Evolutionary conservation across 257 asterid species (phyloP).

Genomic region (Lavandula angustifolia): DNA sequence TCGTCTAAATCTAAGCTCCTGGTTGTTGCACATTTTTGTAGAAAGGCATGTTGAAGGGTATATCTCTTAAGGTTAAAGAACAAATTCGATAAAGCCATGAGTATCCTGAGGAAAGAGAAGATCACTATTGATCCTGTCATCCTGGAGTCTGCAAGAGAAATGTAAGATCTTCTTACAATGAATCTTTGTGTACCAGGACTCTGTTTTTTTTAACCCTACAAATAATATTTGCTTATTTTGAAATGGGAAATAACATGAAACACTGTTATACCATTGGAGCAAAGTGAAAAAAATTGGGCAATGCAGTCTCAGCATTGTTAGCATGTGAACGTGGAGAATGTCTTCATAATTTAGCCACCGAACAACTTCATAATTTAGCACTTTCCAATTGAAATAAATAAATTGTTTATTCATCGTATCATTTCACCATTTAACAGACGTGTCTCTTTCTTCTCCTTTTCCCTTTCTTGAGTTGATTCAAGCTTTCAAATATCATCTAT

Average conservation of each 20-base stretch:
- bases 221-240: not conserved
- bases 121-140: constrained; percentile 86
- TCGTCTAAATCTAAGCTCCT: constrained; percentile 31
- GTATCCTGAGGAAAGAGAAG: constrained; percentile 77
- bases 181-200: constrained; percentile 10
- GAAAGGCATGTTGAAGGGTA: constrained; percentile 87
- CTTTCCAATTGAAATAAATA: not conserved
- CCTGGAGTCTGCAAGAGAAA: constrained; percentile 78
- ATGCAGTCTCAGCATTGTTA: constrained; percentile 17
- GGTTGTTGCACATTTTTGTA: constrained; percentile 43
- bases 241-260: not conserved
- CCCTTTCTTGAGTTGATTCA: not conserved
- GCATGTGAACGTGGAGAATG: not conserved
- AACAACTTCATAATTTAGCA: not conserved
- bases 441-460: no score
- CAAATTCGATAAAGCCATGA: constrained; percentile 85
- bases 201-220: not conserved
- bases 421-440: not conserved
- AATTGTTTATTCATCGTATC: not conserved
- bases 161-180: constrained; percentile 48
- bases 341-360: constrained; percentile 8
- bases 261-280: not conserved
- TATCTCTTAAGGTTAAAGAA: constrained; percentile 87
- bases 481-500: not conserved
- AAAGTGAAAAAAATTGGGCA: not conserved